phyloP scores from a whole-genome alignment of 2,329 filamentous ascomycete genomes.

The Ophiosphaerella narmari region DNA sequence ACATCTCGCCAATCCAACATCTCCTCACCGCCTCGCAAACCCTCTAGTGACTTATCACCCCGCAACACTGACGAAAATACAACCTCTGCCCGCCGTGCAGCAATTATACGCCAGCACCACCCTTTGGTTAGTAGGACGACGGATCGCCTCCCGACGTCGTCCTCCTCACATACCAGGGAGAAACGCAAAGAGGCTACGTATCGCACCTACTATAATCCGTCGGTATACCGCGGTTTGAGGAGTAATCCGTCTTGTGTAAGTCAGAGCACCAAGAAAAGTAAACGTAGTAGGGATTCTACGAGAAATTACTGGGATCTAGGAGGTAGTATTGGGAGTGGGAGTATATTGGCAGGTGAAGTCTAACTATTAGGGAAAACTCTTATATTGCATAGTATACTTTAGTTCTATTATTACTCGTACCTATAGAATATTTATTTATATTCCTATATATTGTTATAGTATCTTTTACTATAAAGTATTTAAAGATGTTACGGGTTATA shows the following conservation, averaged over 20 bases:
- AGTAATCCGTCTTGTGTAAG: conserved; percentile 76
- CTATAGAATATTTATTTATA: too few relatives aligned
- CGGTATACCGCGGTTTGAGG: conserved; percentile 21
- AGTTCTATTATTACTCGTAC: too few relatives aligned
- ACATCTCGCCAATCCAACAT: conserved; percentile 40
- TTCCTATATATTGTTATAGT: too few relatives aligned
- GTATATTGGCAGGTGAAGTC: conserved; percentile 40
- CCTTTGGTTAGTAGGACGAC: conserved; percentile 71
- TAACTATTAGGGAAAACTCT: background rate
- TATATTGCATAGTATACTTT: too few relatives aligned
- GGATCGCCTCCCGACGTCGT: conserved; percentile 34
- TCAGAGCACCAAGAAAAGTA: conserved; percentile 79
- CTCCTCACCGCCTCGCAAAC: conserved; percentile 21
- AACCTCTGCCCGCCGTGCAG: conserved; percentile 67
- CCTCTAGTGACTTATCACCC: conserved; percentile 30
- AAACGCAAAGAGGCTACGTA: conserved; percentile 25
- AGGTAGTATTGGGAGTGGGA: conserved; percentile 74
- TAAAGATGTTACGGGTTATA: too few relatives aligned
- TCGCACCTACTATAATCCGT: conserved; percentile 28
- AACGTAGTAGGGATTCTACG: conserved; percentile 70
- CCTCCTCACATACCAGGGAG: conserved; percentile 20
- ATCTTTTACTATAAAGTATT: too few relatives aligned
- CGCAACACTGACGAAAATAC: conserved; percentile 25
- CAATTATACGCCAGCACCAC: conserved; percentile 85
- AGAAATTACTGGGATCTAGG: conserved; percentile 94